Evolutionary conservation across 2,329 filamentous ascomycete species (phyloP).

Genomic region (Elsinoe australis): DNA sequence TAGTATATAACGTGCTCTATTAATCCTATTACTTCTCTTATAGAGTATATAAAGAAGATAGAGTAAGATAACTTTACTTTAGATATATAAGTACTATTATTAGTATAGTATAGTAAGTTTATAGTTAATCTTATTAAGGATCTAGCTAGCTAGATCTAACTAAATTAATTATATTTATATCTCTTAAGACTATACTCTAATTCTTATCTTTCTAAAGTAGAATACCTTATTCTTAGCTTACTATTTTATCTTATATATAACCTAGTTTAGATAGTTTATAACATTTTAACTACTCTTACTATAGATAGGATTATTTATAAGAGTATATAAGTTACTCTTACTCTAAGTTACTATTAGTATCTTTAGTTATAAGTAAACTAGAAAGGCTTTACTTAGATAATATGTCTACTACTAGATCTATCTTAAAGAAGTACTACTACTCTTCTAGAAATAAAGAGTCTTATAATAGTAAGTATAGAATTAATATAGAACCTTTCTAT

Average conservation of each 20-base stretch:
- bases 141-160: too few species aligned
- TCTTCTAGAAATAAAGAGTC: neutral
- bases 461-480: neutral
- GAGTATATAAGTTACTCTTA: slow-evolving; percentile 11
- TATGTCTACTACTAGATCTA: slow-evolving; percentile 1
- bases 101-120: neutral
- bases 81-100: too few species aligned
- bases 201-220: slow-evolving; percentile 6
- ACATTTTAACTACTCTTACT: slow-evolving; percentile 12
- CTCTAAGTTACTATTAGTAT: slow-evolving; percentile 5
- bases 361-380: slow-evolving; percentile 4
- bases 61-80: neutral
- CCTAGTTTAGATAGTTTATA: slow-evolving; percentile 17
- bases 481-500: neutral
- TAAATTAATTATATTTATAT: too few species aligned
- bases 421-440: neutral
- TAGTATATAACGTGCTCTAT: too few species aligned
- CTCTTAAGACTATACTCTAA: neutral
- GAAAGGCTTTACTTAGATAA: neutral
- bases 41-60: neutral
- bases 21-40: too few species aligned
- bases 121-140: neutral
- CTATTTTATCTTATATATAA: slow-evolving; percentile 13
- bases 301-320: slow-evolving; percentile 5
- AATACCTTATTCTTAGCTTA: slow-evolving; percentile 2